Evolutionary conservation across 805 yeast genomes (phyloP).

Genomic region (Kuraishia piskuri): DNA sequence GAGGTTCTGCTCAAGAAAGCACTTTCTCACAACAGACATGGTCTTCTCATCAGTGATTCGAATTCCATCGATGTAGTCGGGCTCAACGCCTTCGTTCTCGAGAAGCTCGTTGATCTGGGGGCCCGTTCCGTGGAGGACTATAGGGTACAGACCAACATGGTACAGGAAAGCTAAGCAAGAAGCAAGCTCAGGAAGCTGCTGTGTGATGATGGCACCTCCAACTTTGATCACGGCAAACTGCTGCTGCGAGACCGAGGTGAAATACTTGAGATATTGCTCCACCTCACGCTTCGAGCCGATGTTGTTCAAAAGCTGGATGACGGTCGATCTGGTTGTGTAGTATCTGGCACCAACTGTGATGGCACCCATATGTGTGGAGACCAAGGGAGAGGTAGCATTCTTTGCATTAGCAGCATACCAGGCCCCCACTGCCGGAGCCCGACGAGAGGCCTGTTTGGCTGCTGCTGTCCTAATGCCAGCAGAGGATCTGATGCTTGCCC

Average conservation of each 20-base stretch:
- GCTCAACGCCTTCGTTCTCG: slow-evolving; percentile 92
- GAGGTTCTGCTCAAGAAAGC: slow-evolving; percentile 92
- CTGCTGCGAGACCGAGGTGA: slow-evolving; percentile 92
- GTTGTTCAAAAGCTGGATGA: slow-evolving; percentile 87
- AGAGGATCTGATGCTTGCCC: neutral
- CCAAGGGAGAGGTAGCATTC: neutral
- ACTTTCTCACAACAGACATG: slow-evolving; percentile 91
- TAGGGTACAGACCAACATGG: slow-evolving; percentile 96
- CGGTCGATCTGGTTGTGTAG: slow-evolving; percentile 84
- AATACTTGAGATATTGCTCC: slow-evolving; percentile 93
- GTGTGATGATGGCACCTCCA: slow-evolving; percentile 98
- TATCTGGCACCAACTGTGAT: neutral
- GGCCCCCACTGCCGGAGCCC: neutral
- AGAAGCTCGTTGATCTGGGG: slow-evolving; percentile 95
- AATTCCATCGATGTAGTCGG: slow-evolving; percentile 93
- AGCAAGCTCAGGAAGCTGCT: slow-evolving; percentile 87
- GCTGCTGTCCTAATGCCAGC: neutral
- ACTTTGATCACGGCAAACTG: slow-evolving; percentile 98
- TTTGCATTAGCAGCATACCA: neutral
- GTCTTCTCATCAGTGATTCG: slow-evolving; percentile 92
- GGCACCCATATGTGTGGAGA: neutral
- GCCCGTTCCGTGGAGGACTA: slow-evolving; percentile 96
- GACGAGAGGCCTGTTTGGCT: neutral
- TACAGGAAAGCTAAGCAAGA: slow-evolving; percentile 92
- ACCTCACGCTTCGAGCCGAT: slow-evolving; percentile 97